Conservation (phyloP, 2,329 filamentous ascomycete species). For the Byssochlamys sp. region DNA sequence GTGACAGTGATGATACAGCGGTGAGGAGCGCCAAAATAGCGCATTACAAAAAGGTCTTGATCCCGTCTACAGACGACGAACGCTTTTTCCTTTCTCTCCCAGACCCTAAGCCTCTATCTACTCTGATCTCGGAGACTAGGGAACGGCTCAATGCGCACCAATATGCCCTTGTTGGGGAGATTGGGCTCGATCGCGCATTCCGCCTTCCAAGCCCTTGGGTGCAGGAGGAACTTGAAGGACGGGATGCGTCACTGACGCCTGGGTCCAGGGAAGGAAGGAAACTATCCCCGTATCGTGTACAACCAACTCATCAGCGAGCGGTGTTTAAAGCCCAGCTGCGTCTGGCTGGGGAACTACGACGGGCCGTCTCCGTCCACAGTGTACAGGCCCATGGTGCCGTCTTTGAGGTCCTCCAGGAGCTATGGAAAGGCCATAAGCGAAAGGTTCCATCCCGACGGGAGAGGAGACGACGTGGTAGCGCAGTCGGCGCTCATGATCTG, state of each 20-base stretch:
- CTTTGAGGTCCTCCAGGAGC: slow-evolving; percentile 45
- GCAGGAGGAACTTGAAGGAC: slow-evolving; percentile 18
- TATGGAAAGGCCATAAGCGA: slow-evolving; percentile 51
- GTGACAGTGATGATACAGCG: neutral
- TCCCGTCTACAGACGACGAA: slow-evolving; percentile 33
- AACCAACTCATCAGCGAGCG: slow-evolving; percentile 48
- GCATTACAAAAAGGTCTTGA: slow-evolving; percentile 49
- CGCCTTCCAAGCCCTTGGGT: slow-evolving; percentile 48
- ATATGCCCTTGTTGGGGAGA: slow-evolving; percentile 50
- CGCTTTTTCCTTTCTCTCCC: slow-evolving; percentile 44
- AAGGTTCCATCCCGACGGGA: slow-evolving; percentile 42
- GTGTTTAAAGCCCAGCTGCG: slow-evolving; percentile 50
- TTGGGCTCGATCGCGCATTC: slow-evolving; percentile 54
- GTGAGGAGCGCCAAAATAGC: slow-evolving; percentile 23
- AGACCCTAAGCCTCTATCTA: slow-evolving; percentile 43
- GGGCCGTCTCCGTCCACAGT: slow-evolving; percentile 53
- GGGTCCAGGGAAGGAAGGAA: slow-evolving; percentile 51
- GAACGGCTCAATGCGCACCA: slow-evolving; percentile 42
- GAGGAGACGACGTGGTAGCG: slow-evolving; percentile 25
- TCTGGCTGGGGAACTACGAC: slow-evolving; percentile 48
- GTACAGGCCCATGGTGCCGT: slow-evolving; percentile 54
- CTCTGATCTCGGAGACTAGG: slow-evolving; percentile 43
- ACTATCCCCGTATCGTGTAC: slow-evolving; percentile 49
- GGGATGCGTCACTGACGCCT: slow-evolving; percentile 40
- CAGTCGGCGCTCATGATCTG: slow-evolving; percentile 20